Base-by-base conservation (phyloP, 805 yeast species). In the Kodamaea jinghongensis region DNA sequence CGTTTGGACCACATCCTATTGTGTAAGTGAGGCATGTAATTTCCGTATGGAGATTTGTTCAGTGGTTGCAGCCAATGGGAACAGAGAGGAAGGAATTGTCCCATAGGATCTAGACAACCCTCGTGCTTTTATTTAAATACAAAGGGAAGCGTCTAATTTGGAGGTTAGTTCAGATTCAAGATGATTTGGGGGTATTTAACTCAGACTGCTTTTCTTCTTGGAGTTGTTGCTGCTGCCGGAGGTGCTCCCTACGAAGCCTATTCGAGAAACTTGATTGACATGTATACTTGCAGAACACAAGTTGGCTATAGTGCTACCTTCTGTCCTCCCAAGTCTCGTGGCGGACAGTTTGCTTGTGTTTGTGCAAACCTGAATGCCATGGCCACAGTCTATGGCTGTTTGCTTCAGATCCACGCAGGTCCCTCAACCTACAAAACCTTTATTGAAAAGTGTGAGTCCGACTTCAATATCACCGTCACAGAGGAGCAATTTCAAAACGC, bases 341-440 rank as follows among this genome's bases (percentile, higher is more conserved):
- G 13, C 6, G 13, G 30, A 30, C 12, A 22, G n/a, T 22, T 10
- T 10, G 4, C 44, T 6, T 63, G 68, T 39, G 30, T 44, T 17
- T 65, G 70, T 45, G 36, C 31, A 7, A 53, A 60, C 36, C 34
- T 47, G 16, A 44, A 55, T 27, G 60, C 59, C 5, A 45, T 59
- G 41, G 65, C 69, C 14, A 52, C 67, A 3, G 41, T 60, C 36
- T 52, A 58, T 20, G 64, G 62, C 12, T 66, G 71, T 39, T 47
- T 51, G 17, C 38, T 41, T 16, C 17, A 28, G 6, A 28, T 37
- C 29, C 38, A 29, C 25, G 39, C 28, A 43, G 23, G n/a, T n/a
- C n/a, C n/a, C n/a, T n/a, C n/a, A n/a, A 49, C 14, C 44, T 42
- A 37, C 42, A 46, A 40, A 36, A 35, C 7, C 17, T 51, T 25